These are phyloP conservation scores for Naganishia friedmannii DNA, from an alignment of 768 basidiomycete species.

Conservation along the genomic window DNA sequence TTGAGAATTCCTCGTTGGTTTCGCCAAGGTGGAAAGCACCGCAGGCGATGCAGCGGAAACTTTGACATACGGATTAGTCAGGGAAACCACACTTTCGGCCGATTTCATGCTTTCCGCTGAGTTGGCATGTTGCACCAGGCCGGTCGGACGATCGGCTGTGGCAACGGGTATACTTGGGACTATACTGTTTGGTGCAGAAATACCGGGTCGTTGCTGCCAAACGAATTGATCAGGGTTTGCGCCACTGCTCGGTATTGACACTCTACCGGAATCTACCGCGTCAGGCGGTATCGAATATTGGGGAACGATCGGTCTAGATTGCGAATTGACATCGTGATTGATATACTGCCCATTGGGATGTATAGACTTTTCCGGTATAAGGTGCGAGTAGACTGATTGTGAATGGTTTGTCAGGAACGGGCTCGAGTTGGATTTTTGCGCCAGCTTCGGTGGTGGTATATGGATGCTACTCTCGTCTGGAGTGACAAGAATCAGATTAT, in stretches of 20 bases:
- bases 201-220: slow-evolving; percentile 10
- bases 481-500: slow-evolving; percentile 3
- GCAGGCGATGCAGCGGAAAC: slow-evolving; percentile 4
- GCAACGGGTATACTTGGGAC: not conserved
- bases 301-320: not conserved
- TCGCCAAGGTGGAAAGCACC: not conserved
- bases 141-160: not conserved
- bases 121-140: not conserved
- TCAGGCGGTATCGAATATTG: slow-evolving; percentile 1
- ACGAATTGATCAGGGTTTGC: slow-evolving; percentile 7
- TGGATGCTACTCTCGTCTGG: not conserved
- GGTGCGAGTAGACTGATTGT: not conserved
- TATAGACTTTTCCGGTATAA: slow-evolving; percentile 1
- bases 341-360: not conserved
- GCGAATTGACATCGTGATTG: not conserved
- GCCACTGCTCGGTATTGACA: not conserved
- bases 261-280: not conserved
- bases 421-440: not conserved
- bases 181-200: not conserved
- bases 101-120: slow-evolving; percentile 3
- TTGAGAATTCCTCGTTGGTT: slow-evolving; percentile 21
- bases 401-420: not conserved
- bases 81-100: not conserved
- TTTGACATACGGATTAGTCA: slow-evolving; percentile 19
- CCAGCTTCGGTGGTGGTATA: not conserved